These are phyloP conservation scores for Ophiocordyceps unilateralis DNA, from an alignment of 2,329 filamentous ascomycete genomes.

Conservation along the genomic window DNA sequence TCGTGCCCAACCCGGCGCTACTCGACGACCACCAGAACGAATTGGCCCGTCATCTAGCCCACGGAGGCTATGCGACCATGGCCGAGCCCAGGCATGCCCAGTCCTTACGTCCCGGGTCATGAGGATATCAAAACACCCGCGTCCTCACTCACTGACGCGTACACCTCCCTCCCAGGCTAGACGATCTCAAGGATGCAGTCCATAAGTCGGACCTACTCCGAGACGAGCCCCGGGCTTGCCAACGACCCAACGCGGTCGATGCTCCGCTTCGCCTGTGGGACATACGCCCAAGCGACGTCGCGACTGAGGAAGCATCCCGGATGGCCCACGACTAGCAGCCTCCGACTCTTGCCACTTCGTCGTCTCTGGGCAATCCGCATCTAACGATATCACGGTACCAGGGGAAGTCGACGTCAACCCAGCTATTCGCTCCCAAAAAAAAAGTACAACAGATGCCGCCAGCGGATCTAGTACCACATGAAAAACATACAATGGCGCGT, in stretches of 20 bases:
- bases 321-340: slow-evolving; percentile 16
- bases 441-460: not conserved
- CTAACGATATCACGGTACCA: too few relatives aligned
- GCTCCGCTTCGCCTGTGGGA: slow-evolving; percentile 16
- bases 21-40: slow-evolving; percentile 86
- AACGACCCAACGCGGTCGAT: slow-evolving; percentile 13
- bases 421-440: too few relatives aligned
- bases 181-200: slow-evolving; percentile 17
- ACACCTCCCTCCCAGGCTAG: not conserved
- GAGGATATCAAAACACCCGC: too few relatives aligned
- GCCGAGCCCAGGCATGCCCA: slow-evolving; percentile 43
- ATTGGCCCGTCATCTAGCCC: slow-evolving; percentile 59
- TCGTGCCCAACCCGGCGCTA: slow-evolving; percentile 70
- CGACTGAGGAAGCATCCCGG: slow-evolving; percentile 17
- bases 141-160: not conserved
- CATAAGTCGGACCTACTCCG: slow-evolving; percentile 18
- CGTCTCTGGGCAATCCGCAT: not conserved
- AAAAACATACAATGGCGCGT: not conserved
- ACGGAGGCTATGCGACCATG: slow-evolving; percentile 60
- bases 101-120: too few relatives aligned
- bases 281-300: slow-evolving; percentile 14
- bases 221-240: slow-evolving; percentile 18
- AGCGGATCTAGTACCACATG: not conserved
- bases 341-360: too few relatives aligned
- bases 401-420: too few relatives aligned